Evolutionary conservation across 208 protist species (phyloP).

Genomic region (Trypanosoma conorhini): DNA sequence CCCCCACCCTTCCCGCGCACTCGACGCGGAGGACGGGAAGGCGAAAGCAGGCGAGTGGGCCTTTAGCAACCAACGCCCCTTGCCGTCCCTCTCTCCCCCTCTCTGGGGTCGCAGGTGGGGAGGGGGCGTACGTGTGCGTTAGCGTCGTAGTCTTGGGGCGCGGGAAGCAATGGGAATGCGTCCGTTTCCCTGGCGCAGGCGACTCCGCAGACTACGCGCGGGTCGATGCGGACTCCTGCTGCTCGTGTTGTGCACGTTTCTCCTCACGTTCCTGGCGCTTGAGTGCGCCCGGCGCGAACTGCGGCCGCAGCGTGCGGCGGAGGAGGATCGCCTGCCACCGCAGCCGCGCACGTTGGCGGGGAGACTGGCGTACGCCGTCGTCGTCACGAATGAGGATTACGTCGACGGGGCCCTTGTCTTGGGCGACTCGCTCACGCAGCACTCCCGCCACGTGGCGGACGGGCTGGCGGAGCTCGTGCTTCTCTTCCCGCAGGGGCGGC

Average conservation of each 20-base stretch:
- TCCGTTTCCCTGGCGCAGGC: neutral
- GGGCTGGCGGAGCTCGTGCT: constrained; percentile 13
- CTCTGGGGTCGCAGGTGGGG: no score
- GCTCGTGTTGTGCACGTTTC: neutral
- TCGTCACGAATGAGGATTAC: constrained; percentile 24
- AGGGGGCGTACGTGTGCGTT: neutral
- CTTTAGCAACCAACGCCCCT: neutral
- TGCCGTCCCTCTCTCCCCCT: no score
- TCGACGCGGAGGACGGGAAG: neutral
- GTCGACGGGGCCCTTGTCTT: constrained; percentile 23
- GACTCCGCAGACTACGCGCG: neutral
- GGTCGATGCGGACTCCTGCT: neutral
- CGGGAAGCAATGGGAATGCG: neutral
- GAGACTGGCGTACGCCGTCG: constrained; percentile 21
- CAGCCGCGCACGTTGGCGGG: neutral
- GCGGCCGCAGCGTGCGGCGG: neutral
- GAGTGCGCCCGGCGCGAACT: neutral
- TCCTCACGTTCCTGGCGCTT: neutral
- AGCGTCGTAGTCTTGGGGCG: neutral
- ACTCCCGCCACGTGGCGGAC: constrained; percentile 1
- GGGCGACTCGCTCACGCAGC: constrained; percentile 10
- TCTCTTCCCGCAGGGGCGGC: constrained; percentile 1
- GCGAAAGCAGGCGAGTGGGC: neutral
- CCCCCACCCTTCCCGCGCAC: no score
- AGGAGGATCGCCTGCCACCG: neutral